phyloP scores from a whole-genome alignment of 208 protist species.

The Trypanosoma rangeli region DNA sequence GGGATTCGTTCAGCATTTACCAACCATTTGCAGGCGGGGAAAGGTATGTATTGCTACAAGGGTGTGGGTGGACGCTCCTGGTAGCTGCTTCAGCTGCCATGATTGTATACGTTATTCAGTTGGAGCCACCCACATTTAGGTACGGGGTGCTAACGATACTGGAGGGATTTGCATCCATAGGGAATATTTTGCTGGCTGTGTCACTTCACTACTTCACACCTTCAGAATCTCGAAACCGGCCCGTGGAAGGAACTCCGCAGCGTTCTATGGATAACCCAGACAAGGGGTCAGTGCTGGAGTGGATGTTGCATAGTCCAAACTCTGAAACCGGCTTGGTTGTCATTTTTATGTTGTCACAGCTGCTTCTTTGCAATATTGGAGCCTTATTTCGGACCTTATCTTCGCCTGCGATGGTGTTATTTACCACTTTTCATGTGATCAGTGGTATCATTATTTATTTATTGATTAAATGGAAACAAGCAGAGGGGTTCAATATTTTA shows the following conservation, averaged over 20 bases:
- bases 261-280: neutral
- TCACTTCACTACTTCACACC: conserved; percentile 60
- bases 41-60: conserved; percentile 73
- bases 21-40: conserved; percentile 79
- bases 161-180: conserved; percentile 38
- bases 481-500: conserved; percentile 33
- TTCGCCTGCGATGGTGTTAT: conserved; percentile 22
- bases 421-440: conserved; percentile 45
- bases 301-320: conserved; percentile 57
- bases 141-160: conserved; percentile 48
- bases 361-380: conserved; percentile 34
- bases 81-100: conserved; percentile 27
- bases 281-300: conserved; percentile 20
- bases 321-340: conserved; percentile 55
- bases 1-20: conserved; percentile 58
- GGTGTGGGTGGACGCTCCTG: conserved; percentile 51
- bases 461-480: conserved; percentile 42
- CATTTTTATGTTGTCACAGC: conserved; percentile 41
- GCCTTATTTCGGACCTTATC: conserved; percentile 29
- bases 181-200: conserved; percentile 50
- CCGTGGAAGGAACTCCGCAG: neutral
- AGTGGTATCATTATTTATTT: conserved; percentile 49
- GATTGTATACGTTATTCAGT: conserved; percentile 29
- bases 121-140: conserved; percentile 13
- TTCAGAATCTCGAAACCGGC: neutral